Percentiles rank a stretch among this genome's conserved stretches.
Conservation (phyloP, 2,329 filamentous ascomycete genomes). For the Hymenotorrendiella dingleyae region DNA sequence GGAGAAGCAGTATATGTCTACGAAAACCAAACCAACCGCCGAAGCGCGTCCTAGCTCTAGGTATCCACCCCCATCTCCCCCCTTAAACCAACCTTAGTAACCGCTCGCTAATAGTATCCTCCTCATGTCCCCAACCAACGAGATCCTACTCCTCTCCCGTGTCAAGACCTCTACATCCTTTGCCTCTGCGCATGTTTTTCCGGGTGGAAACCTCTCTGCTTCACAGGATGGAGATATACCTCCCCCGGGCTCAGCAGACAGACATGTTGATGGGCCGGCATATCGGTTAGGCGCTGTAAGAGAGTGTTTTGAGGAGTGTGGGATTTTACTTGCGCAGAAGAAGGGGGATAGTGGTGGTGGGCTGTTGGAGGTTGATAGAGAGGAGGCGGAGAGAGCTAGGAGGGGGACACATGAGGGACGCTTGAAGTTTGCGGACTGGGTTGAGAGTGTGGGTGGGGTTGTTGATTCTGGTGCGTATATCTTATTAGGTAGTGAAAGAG, state of each 20-base stretch:
- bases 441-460: slow-evolving; percentile 47
- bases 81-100: neutral
- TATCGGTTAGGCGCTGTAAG: slow-evolving; percentile 82
- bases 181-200: slow-evolving; percentile 90
- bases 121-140: slow-evolving; percentile 77
- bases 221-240: slow-evolving; percentile 66
- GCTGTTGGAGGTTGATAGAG: slow-evolving; percentile 55
- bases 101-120: slow-evolving; percentile 53
- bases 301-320: slow-evolving; percentile 93
- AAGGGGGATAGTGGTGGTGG: slow-evolving; percentile 39
- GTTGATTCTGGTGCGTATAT: slow-evolving; percentile 56
- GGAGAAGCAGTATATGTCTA: slow-evolving; percentile 29
- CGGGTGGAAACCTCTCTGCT: slow-evolving; percentile 76
- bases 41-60: slow-evolving; percentile 59
- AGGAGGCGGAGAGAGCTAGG: slow-evolving; percentile 59
- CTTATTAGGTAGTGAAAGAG: neutral
- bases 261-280: slow-evolving; percentile 64
- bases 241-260: slow-evolving; percentile 38
- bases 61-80: slow-evolving; percentile 30
- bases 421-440: slow-evolving; percentile 62
- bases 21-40: slow-evolving; percentile 24
- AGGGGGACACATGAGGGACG: slow-evolving; percentile 61
- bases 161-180: slow-evolving; percentile 79
- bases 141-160: slow-evolving; percentile 82
- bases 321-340: slow-evolving; percentile 60